Evolutionary conservation across 495 filamentous ascomycete species (phyloP).

Genomic region (Darksidea phi): DNA sequence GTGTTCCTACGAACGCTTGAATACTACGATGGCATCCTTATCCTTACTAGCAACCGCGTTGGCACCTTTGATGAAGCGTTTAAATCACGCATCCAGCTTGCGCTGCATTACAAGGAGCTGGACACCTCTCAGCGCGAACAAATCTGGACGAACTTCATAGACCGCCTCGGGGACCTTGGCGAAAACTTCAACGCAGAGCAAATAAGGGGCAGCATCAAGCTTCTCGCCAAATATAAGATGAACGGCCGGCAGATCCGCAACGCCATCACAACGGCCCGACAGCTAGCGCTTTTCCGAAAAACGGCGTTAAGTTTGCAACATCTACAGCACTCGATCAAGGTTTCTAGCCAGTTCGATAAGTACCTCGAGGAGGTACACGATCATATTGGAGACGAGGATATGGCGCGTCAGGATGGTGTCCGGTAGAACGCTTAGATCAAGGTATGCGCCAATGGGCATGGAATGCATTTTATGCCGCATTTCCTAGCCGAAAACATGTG

Average conservation of each 20-base stretch:
- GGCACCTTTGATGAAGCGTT: no score
- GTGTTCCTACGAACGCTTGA: no score
- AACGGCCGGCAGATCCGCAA: conserved; percentile 66
- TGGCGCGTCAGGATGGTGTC: no score
- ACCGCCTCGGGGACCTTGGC: neutral
- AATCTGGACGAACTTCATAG: neutral
- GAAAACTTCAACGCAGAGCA: neutral
- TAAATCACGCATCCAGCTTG: neutral
- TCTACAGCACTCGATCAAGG: neutral
- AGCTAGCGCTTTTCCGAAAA: neutral
- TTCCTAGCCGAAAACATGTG: no score
- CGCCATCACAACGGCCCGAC: conserved; percentile 53
- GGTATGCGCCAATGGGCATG: no score
- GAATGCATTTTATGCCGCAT: no score
- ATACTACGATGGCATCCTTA: no score
- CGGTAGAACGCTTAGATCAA: no score
- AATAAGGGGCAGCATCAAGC: neutral
- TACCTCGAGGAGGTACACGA: neutral
- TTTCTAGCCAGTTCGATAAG: neutral
- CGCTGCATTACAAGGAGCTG: neutral
- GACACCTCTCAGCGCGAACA: neutral
- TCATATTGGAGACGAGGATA: neutral
- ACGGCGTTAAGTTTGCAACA: neutral
- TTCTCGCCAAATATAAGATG: conserved; percentile 48
- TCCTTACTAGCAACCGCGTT: no score